phyloP scores from a whole-genome alignment of 2,329 filamentous ascomycete species.

The Talaromyces albobiverticillius region DNA sequence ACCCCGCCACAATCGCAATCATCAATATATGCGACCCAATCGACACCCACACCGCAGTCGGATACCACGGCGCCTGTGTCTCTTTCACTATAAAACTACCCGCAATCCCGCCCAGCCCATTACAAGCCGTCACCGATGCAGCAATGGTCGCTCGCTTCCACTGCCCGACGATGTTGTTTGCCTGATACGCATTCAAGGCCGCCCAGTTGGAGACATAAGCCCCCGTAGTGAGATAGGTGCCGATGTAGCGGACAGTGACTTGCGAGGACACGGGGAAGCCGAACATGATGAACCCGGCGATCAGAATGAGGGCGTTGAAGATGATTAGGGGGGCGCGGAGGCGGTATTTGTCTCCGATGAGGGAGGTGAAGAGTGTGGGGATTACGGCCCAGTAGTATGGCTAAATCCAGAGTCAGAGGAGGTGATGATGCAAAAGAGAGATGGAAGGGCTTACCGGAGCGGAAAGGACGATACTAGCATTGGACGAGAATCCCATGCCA shows the following conservation, averaged over 20 bases:
- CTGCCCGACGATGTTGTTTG: constrained; percentile 62
- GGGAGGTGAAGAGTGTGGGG: constrained; percentile 61
- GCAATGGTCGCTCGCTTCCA: constrained; percentile 65
- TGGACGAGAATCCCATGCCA: constrained; percentile 55
- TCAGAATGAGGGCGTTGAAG: constrained; percentile 63
- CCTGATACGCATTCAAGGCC: constrained; percentile 61
- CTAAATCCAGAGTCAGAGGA: no score
- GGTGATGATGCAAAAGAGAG: no score
- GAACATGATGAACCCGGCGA: constrained; percentile 64
- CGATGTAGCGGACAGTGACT: constrained; percentile 61
- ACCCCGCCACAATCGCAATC: constrained; percentile 12
- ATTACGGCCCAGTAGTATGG: constrained; percentile 67
- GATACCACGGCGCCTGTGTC: constrained; percentile 60
- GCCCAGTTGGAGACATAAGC: constrained; percentile 70
- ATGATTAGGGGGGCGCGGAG: constrained; percentile 61
- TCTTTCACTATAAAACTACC: constrained; percentile 64
- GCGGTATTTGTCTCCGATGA: constrained; percentile 60
- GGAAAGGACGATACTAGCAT: constrained; percentile 59
- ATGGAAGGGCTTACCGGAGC: constrained; percentile 45
- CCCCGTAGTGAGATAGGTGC: constrained; percentile 64
- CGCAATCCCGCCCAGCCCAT: constrained; percentile 63
- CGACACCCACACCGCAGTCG: constrained; percentile 65
- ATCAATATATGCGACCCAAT: constrained; percentile 46
- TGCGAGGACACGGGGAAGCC: constrained; percentile 55
- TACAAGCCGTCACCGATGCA: constrained; percentile 58